Base-by-base conservation (phyloP, 2,329 filamentous ascomycete species). In the Neurospora sp. region DNA sequence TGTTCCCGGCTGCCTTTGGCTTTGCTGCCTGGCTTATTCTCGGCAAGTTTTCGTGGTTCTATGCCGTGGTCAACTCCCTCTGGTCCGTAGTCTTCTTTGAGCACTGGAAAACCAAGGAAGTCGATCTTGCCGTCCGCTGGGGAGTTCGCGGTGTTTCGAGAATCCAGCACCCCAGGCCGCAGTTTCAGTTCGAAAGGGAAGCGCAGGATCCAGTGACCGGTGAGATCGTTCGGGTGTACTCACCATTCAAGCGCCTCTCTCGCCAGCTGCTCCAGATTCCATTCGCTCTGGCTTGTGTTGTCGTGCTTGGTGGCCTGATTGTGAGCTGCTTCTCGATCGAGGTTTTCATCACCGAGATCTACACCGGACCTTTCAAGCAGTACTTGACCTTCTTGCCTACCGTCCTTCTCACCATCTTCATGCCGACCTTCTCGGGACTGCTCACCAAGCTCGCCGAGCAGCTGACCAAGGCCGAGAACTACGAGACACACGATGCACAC, bases 341-440 rank as follows among this genome's bases (percentile, higher is more conserved):
- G 78, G 93, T 98, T 39, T 97, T 98, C 81, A 93, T 99, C 74
- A 94, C 92, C 0, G 93, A 99, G 80, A 89, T 98, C 17, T 98
- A 99, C 79, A 87, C 90, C 71, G 96, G 96, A 0, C 93, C 93
- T 0, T 89, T 97, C 73, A 97, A 98, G 81, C 86, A 87, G 23
- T 90, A 96, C 71, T 79, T 99, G 74, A 87, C 91, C 36, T 97
- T 97, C 80, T 82, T 97, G 7, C 96, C 96, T 0, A 97, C 95
- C 0, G 85, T 96, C 38, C 87, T 99, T 5, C 85, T 98, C n/a
- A 94, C 92, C 1, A 86, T 91, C 0, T 85, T 91, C 67, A 89
- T 96, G 69, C 96, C 96, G 0, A 88, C 93, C 0, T 86, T 97
- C 67, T 92, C 89, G 1, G 86, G 89, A 0, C 80, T 94, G 19